Evolutionary conservation across 2,329 filamentous ascomycete genomes (phyloP).

Genomic region (Fusarium sp.): DNA sequence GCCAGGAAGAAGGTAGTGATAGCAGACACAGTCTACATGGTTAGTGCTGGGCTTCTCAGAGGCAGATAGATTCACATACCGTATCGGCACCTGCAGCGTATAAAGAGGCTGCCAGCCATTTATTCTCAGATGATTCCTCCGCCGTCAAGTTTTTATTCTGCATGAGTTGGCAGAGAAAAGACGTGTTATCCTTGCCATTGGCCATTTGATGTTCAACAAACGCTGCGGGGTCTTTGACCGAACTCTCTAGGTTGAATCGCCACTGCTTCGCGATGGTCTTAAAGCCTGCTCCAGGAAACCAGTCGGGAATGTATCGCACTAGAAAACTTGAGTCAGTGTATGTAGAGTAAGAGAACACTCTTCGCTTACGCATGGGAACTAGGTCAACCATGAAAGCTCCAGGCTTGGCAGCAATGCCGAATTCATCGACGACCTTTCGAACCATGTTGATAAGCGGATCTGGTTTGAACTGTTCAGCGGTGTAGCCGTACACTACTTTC

Average conservation of each 20-base stretch:
- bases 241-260: constrained; percentile 17
- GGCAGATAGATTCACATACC: not conserved
- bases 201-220: constrained; percentile 35
- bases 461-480: constrained; percentile 17
- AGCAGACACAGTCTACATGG: constrained; percentile 24
- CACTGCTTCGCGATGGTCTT: constrained; percentile 24
- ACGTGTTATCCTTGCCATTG: constrained; percentile 12
- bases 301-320: constrained; percentile 28
- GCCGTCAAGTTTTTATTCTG: not conserved
- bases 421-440: constrained; percentile 33
- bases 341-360: not conserved
- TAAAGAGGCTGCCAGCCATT: constrained; percentile 35
- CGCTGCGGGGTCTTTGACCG: constrained; percentile 23
- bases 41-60: accelerated
- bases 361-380: constrained; percentile 30
- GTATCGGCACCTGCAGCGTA: constrained; percentile 44
- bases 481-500: constrained; percentile 39
- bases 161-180: constrained; percentile 21
- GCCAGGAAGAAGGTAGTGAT: constrained; percentile 35
- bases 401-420: constrained; percentile 29
- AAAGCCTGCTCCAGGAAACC: constrained; percentile 29
- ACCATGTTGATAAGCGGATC: constrained; percentile 33
- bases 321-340: accelerated
- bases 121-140: constrained; percentile 23
- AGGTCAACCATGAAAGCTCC: constrained; percentile 38